phyloP scores from a whole-genome alignment of 2,329 filamentous ascomycete species.

The Penicillium sp. region DNA sequence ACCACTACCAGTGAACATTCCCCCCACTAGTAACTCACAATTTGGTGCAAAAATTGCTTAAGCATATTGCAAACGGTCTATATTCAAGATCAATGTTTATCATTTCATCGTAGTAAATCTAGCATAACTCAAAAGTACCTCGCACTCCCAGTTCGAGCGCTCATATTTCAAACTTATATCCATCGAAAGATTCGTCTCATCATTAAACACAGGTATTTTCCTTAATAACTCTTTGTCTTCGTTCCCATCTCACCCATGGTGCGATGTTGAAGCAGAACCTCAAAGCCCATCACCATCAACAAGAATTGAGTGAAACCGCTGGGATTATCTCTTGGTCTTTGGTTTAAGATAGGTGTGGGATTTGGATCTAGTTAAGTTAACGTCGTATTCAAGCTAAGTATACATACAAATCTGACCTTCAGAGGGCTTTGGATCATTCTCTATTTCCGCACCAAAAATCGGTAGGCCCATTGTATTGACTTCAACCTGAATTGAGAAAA shows the following conservation, averaged over 20 bases:
- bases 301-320: not conserved
- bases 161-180: not conserved
- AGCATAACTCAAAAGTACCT: no score
- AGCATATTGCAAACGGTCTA: no score
- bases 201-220: not conserved
- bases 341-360: not conserved
- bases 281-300: not conserved
- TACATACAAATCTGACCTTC: not conserved
- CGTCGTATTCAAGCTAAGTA: not conserved
- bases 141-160: no score
- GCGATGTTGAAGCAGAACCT: conserved; percentile 1
- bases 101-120: no score
- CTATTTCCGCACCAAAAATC: not conserved
- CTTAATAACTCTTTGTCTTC: not conserved
- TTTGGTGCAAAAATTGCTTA: not conserved
- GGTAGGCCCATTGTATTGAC: not conserved
- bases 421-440: not conserved
- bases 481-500: not conserved
- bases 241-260: not conserved
- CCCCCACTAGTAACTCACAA: no score
- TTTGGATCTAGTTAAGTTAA: not conserved
- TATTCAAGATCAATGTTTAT: no score
- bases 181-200: not conserved
- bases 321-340: not conserved
- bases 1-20: no score